phyloP scores from a whole-genome alignment of 208 protist species.

The Porcisia hertigi region DNA sequence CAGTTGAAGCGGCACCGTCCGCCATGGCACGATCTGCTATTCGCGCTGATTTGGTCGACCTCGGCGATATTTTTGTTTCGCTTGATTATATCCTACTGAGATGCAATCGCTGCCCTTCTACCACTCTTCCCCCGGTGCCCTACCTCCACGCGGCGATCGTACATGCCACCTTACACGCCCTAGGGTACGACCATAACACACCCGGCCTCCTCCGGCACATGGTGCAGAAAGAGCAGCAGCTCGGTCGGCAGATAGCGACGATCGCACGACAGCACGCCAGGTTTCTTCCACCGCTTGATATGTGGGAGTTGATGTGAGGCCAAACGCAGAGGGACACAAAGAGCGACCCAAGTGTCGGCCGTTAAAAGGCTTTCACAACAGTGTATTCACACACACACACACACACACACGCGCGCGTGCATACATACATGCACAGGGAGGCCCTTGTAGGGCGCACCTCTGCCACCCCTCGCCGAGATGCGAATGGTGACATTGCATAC shows the following conservation, averaged over 20 bases:
- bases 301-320: slow-evolving; percentile 27
- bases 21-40: background rate
- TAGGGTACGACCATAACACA: slow-evolving; percentile 79
- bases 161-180: slow-evolving; percentile 74
- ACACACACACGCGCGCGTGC: background rate
- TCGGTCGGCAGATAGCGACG: slow-evolving; percentile 38
- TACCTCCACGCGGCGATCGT: slow-evolving; percentile 73
- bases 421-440: background rate
- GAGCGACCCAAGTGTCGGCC: background rate
- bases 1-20: no score
- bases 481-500: background rate
- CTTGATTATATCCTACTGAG: slow-evolving; percentile 64
- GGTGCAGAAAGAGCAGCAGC: slow-evolving; percentile 58
- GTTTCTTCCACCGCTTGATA: slow-evolving; percentile 40
- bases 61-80: slow-evolving; percentile 76
- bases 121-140: slow-evolving; percentile 54
- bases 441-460: background rate
- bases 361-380: background rate
- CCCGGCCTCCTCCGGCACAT: slow-evolving; percentile 56
- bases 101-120: slow-evolving; percentile 23
- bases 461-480: background rate
- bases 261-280: slow-evolving; percentile 46
- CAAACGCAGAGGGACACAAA: background rate
- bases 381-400: background rate
- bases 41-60: slow-evolving; percentile 39